These are phyloP conservation scores for Oryza brachyantha DNA, from an alignment of 176 grass and related monocot genomes.

Conservation along the genomic window DNA sequence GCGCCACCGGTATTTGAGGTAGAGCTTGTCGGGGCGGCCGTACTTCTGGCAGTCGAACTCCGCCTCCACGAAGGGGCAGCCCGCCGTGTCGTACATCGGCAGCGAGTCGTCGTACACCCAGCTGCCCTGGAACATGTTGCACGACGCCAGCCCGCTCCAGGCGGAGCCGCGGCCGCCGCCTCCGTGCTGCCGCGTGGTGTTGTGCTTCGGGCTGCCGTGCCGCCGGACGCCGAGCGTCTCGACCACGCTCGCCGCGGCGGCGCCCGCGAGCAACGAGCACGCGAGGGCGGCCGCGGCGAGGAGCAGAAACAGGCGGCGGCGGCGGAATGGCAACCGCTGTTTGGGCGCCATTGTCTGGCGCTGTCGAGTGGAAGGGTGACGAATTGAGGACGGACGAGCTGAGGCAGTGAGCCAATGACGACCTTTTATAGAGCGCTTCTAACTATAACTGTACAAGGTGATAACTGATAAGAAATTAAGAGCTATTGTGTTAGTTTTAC, in stretches of 20 bases:
- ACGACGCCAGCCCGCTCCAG: slow-evolving; percentile 45
- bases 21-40: slow-evolving; percentile 69
- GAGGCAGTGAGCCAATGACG: not conserved
- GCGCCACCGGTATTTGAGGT: slow-evolving; percentile 89
- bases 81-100: slow-evolving; percentile 64
- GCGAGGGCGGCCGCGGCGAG: not conserved
- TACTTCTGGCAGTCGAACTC: slow-evolving; percentile 92
- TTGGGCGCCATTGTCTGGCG: slow-evolving; percentile 36
- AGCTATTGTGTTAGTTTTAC: too few relatives aligned
- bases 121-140: slow-evolving; percentile 82
- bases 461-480: not conserved
- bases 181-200: slow-evolving; percentile 17
- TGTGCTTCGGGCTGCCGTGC: slow-evolving; percentile 28
- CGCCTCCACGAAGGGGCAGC: slow-evolving; percentile 80
- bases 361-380: slow-evolving; percentile 17
- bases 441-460: not conserved
- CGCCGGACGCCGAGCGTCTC: slow-evolving; percentile 34
- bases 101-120: slow-evolving; percentile 66
- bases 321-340: not conserved
- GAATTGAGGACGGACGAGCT: not conserved
- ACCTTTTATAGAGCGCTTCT: slow-evolving; percentile 22
- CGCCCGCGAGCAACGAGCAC: slow-evolving; percentile 23
- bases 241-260: not conserved
- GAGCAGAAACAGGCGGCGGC: slow-evolving; percentile 13
- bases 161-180: not conserved